Base-by-base conservation (phyloP, 371 early-diverging fungal species). In the Nosema muscidifuracis region DNA sequence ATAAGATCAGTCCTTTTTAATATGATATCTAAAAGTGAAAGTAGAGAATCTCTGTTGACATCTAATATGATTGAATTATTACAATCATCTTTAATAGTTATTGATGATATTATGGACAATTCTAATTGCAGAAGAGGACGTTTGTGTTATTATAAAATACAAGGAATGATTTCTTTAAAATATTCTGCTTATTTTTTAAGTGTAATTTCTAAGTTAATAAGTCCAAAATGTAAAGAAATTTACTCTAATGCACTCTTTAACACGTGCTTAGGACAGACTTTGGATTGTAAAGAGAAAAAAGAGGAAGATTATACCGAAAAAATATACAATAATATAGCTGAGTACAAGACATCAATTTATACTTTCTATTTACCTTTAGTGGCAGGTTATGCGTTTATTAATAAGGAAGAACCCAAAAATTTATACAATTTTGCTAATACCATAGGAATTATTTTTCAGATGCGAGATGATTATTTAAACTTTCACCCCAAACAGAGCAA, bases 81-180 rank as follows among this genome's bases (percentile, higher is more conserved):
- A 50, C 95, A 95, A 87, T 92, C 92, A 18, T 91, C 90, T 83
- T 93, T 95, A 86, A 86, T 95, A 70, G 90, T 95, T 34, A 86
- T 92, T 33, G 95, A 95, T 84, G 95, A 95, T 81, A 90, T 94
- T 79, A 95, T 94, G 95, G 95, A 95, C 83, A 84, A 85, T 43
- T 92, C 93, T 64, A 86, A 88, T 71, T 91, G 92, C 20, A 89
- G 95, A 64, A 89, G 95, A 80, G 93, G 93, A 26, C 89, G 91
- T 78, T 91, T 91, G 40, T 92, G 94, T 81, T 94, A 94, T 93
- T 94, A 92, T 86, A 87, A 87, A 70, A 78, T 85, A 28, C 91
- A 93, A 47, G 91, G 91, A n/a, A 85, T 87, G 81, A 83, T 90
- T 67, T 94, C 93, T 67, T 91, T 94, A 85, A 94, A 93, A 82